These are phyloP conservation scores for Aspergillus piperis DNA, from an alignment of 2,329 filamentous ascomycete genomes.

Conservation along the genomic window DNA sequence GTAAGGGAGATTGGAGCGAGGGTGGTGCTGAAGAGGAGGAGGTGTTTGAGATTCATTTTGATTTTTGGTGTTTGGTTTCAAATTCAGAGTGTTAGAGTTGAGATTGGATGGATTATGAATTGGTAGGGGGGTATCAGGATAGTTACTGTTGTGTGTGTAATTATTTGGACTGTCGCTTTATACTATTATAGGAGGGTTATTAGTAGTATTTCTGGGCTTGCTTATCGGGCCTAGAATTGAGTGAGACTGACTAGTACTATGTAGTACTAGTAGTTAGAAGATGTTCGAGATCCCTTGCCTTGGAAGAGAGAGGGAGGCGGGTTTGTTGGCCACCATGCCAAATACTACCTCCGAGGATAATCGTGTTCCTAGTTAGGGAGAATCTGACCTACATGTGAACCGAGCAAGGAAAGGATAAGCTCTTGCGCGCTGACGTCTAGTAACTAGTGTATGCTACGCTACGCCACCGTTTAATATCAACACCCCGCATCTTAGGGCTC, in stretches of 20 bases:
- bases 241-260: too few species aligned
- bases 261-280: too few species aligned
- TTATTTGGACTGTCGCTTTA: neutral
- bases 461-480: neutral
- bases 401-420: neutral
- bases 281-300: too few species aligned
- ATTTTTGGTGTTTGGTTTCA: neutral
- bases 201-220: too few species aligned
- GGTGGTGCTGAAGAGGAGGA: conserved; percentile 20
- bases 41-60: conserved; percentile 25
- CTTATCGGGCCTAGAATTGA: too few species aligned
- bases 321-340: neutral
- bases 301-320: too few species aligned
- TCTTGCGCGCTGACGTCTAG: neutral
- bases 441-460: too few species aligned
- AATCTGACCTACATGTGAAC: neutral
- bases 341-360: neutral
- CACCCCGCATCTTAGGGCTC: conserved; percentile 8
- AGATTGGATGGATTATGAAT: too few species aligned
- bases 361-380: neutral
- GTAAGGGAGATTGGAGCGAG: conserved; percentile 11
- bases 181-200: neutral
- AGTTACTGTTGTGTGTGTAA: too few species aligned
- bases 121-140: too few species aligned
- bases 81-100: too few species aligned